Base-by-base conservation (phyloP, 2,329 filamentous ascomycete genomes). In the Arthroderma sp. region DNA sequence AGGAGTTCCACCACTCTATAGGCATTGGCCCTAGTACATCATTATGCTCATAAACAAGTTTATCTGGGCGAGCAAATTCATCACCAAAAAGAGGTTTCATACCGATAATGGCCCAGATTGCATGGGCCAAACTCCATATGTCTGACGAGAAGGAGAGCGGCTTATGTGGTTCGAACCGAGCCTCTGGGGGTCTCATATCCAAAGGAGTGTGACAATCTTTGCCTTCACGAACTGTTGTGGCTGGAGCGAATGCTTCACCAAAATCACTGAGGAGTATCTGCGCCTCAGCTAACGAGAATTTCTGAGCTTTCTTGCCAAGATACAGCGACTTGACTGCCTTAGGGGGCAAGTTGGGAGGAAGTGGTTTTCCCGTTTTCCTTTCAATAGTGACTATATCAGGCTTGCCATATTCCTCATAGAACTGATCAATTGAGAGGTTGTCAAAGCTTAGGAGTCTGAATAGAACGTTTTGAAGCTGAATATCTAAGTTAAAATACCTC, bases 191-290 rank as follows among this genome's bases (percentile, higher is more conserved):
- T 29, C 50, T 48, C 4, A 51, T 43, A 1, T 48, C 45, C 3
- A 48, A 42, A 7, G 56, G 56, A 1, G 50, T 57, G 28, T 56
- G 45, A 42, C 53, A 53, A 22, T 53, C 50, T 42, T 54, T 41
- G 5, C 58, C 55, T 6, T 40, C 48, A 29, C 56, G 56, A 38
- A 33, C 2, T 1, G 57, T 50, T 22, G 39, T 48, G 10, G 38
- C 46, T 11, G 58, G 55, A 1, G 50, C 32, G 48, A 59, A 62
- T 11, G 58, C 53, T 38, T 61, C 57, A 6, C 58, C 58, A 52
- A 60, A 62, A 45, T 61, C 59, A 44, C 49, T 48, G 9, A 62
- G 54, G 15, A 61, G 37, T 5, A 63, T 44, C 4, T 48, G 44
- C 1, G 53, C 49, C 39, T 63, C 58, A 1, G 42, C 36, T 7